phyloP scores from a whole-genome alignment of 2,329 filamentous ascomycete genomes.

The Xylariaceae sp. region DNA sequence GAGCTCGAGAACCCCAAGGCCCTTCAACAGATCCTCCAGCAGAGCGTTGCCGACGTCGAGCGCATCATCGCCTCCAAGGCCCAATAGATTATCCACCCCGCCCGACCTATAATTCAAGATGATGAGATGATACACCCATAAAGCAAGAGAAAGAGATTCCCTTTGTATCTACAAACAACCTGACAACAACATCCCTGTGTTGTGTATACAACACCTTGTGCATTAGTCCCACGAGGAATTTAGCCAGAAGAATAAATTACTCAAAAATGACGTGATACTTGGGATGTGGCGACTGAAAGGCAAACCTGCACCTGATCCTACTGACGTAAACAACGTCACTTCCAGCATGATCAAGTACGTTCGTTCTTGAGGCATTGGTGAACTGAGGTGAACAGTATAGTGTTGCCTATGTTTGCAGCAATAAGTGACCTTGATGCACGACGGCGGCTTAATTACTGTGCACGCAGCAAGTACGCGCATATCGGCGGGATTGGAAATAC shows the following conservation, averaged over 20 bases:
- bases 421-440: too few relatives aligned
- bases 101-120: slow-evolving; percentile 14
- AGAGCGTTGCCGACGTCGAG: slow-evolving; percentile 94
- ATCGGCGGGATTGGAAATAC: too few relatives aligned
- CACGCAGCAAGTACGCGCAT: too few relatives aligned
- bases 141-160: slow-evolving; percentile 38
- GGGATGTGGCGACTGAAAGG: background rate
- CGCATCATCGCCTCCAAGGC: slow-evolving; percentile 66
- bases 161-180: slow-evolving; percentile 44
- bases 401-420: too few relatives aligned
- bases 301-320: too few relatives aligned
- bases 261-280: slow-evolving; percentile 5
- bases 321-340: too few relatives aligned
- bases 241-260: slow-evolving; percentile 29
- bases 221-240: slow-evolving; percentile 43
- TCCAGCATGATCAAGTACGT: too few relatives aligned
- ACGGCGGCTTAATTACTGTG: too few relatives aligned
- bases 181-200: slow-evolving; percentile 18
- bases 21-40: slow-evolving; percentile 95
- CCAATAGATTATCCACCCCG: slow-evolving; percentile 46
- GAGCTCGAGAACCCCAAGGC: slow-evolving; percentile 97
- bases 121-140: slow-evolving; percentile 25
- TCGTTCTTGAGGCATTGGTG: too few relatives aligned
- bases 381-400: too few relatives aligned
- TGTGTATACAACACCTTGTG: slow-evolving; percentile 58